Evolutionary conservation across 179 eudicot species (phyloP).

Genomic region (Heliamphora pulchella): DNA sequence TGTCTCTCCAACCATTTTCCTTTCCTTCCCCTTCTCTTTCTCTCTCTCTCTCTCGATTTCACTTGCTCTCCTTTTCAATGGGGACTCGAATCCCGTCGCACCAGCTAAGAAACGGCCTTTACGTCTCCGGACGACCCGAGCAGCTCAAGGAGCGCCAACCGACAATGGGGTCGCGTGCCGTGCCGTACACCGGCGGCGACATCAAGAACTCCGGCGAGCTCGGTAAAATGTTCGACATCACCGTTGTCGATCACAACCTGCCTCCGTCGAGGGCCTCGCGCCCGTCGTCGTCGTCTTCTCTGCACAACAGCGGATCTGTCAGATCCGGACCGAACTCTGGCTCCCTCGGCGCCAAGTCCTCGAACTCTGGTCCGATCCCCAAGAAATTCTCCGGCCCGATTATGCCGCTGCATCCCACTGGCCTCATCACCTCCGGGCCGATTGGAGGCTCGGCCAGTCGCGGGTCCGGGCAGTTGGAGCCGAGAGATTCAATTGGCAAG

Average conservation of each 20-base stretch:
- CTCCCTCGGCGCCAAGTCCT: slow-evolving; percentile 23
- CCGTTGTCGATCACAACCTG: slow-evolving; percentile 14
- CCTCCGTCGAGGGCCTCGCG: slow-evolving; percentile 31
- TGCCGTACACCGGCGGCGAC: slow-evolving; percentile 82
- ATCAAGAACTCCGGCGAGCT: slow-evolving; percentile 74
- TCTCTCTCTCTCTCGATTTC: not conserved
- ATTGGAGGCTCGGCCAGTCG: slow-evolving; percentile 37
- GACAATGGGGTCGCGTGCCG: slow-evolving; percentile 40
- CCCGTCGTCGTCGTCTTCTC: slow-evolving; percentile 35
- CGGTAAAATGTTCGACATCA: slow-evolving; percentile 66
- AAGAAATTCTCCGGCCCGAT: slow-evolving; percentile 51
- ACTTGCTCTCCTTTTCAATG: slow-evolving; percentile 8
- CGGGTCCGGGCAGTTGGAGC: slow-evolving; percentile 42
- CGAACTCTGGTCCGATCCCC: slow-evolving; percentile 37
- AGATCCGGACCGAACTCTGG: slow-evolving; percentile 70
- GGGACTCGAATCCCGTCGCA: slow-evolving; percentile 49
- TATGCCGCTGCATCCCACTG: slow-evolving; percentile 63
- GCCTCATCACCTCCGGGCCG: slow-evolving; percentile 76
- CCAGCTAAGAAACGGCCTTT: slow-evolving; percentile 69
- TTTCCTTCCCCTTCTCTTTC: not conserved
- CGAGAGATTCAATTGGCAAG: slow-evolving; percentile 25
- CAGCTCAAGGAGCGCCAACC: slow-evolving; percentile 40
- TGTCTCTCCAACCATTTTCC: not conserved
- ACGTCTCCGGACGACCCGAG: slow-evolving; percentile 67
- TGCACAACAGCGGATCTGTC: slow-evolving; percentile 55